Base-by-base conservation (phyloP, 164 flowering plant species). In the Dillenia suffruticosa region DNA sequence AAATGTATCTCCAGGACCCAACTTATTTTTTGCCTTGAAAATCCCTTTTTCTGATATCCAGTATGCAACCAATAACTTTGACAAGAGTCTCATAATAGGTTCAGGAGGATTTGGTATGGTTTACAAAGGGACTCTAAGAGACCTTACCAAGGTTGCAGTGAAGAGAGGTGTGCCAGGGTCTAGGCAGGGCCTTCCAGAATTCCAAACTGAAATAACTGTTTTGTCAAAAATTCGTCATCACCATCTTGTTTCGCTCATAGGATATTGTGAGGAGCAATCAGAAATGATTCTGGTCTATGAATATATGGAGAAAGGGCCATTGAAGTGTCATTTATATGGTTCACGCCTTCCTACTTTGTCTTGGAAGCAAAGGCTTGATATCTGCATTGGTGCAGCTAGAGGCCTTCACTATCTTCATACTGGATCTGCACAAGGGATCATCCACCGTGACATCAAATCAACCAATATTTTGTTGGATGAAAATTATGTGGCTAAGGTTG, bases 31-130 rank as follows among this genome's bases (percentile, higher is more conserved):
- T 12, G 73, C 73, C 50, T 71, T 85, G 70, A 79, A 68, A 58
- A 79, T 92, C 54, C 77, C 94, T 8, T 89, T 90, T 55, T 74
- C 74, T 11, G 97, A 88, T 17, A 26, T 90, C 53, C 78, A 81
- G 43, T 17, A 50, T 44, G 92, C 85, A 4, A 90, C 97, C 0
- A 81, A 82, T 49, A 80, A 80, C 61, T 90, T 90, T 46, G 82
- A 88, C 72, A 76, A 74, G 70, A 72, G 52, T 63, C 56, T 77
- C 53, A 61, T 86, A 2, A 64, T 90, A n/a, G 97, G 97, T 51
- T 75, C 83, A 6, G 97, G 97, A 44, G 97, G 97, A 40, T 90
- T 90, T 68, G 97, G 97, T 8, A 78, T 71, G 78, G 97, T 90
- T 40, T 90, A 77, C 72, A 82, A 79, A 66, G 97, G 83, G 55